Conservation (phyloP, 441 rosid genomes). For the Arabidopsis hybrid region DNA sequence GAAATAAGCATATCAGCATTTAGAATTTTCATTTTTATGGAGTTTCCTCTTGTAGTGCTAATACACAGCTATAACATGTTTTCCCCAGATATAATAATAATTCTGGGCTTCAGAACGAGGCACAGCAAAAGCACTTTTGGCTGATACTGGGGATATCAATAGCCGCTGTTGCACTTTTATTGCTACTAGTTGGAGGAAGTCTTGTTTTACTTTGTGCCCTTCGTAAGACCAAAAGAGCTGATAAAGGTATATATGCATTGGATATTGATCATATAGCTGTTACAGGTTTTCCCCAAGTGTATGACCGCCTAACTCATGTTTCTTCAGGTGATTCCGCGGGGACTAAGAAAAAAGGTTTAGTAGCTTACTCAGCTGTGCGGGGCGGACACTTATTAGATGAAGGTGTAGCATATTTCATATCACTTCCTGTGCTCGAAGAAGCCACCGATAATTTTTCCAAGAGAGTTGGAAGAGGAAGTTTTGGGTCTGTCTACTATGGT, state of each 20-base stretch:
- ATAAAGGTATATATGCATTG: slow-evolving; percentile 57
- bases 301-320: slow-evolving; percentile 22
- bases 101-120: slow-evolving; percentile 62
- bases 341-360: slow-evolving; percentile 55
- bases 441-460: slow-evolving; percentile 76
- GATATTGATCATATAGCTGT: slow-evolving; percentile 1
- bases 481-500: slow-evolving; percentile 90
- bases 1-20: neutral
- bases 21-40: neutral
- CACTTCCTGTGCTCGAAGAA: slow-evolving; percentile 76
- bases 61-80: slow-evolving; percentile 8
- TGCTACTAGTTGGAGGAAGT: slow-evolving; percentile 63
- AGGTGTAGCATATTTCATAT: slow-evolving; percentile 72
- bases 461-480: slow-evolving; percentile 93
- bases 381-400: slow-evolving; percentile 79
- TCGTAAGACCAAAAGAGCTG: slow-evolving; percentile 51
- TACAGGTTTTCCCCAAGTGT: neutral
- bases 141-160: slow-evolving; percentile 68
- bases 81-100: slow-evolving; percentile 68
- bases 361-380: slow-evolving; percentile 59
- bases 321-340: slow-evolving; percentile 60
- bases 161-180: slow-evolving; percentile 56
- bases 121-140: slow-evolving; percentile 52
- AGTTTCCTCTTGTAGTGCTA: slow-evolving; percentile 7
- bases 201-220: slow-evolving; percentile 50